phyloP scores from a whole-genome alignment of 2,329 filamentous ascomycete genomes.

The Pyrenophora tritici-repentis region DNA sequence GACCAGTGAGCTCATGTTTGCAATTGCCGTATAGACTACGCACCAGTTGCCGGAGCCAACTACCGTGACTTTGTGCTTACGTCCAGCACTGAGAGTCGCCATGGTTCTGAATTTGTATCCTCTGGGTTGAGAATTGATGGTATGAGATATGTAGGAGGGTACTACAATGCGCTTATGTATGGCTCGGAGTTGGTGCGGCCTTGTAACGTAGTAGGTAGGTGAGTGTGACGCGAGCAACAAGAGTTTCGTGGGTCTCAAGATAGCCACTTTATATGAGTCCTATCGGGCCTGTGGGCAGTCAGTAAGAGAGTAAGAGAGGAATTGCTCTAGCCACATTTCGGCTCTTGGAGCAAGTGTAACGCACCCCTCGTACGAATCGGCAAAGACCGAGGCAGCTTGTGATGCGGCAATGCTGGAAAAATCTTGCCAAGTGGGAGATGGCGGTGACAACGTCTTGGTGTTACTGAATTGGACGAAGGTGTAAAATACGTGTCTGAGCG shows the following conservation, averaged over 20 bases:
- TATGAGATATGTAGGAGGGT: slow-evolving; percentile 11
- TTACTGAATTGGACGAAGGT: not conserved
- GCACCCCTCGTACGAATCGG: slow-evolving; percentile 23
- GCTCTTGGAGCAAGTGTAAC: slow-evolving; percentile 21
- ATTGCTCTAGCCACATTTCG: slow-evolving; percentile 26
- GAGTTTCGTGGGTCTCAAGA: slow-evolving; percentile 18
- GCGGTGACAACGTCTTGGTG: slow-evolving; percentile 10
- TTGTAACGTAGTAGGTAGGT: slow-evolving; percentile 23
- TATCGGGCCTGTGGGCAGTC: slow-evolving; percentile 13
- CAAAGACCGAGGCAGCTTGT: slow-evolving; percentile 44
- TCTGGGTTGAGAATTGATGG: slow-evolving; percentile 4
- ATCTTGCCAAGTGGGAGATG: slow-evolving; percentile 20
- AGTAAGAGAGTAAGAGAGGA: slow-evolving; percentile 15
- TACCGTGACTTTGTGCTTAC: slow-evolving; percentile 90
- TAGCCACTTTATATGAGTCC: slow-evolving; percentile 32
- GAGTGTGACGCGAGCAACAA: slow-evolving; percentile 17
- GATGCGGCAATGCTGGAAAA: slow-evolving; percentile 37
- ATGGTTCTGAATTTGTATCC: slow-evolving; percentile 41
- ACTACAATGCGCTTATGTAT: slow-evolving; percentile 10
- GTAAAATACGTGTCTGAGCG: too few relatives aligned
- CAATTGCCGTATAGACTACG: slow-evolving; percentile 23
- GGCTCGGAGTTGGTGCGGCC: slow-evolving; percentile 21
- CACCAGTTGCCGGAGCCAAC: slow-evolving; percentile 97
- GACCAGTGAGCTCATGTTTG: slow-evolving; percentile 12
- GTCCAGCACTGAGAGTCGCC: slow-evolving; percentile 58